Percentiles rank a stretch among this genome's conserved stretches.
Conservation (phyloP, 2,329 filamentous ascomycete genomes). For the Penicillium sp. region DNA sequence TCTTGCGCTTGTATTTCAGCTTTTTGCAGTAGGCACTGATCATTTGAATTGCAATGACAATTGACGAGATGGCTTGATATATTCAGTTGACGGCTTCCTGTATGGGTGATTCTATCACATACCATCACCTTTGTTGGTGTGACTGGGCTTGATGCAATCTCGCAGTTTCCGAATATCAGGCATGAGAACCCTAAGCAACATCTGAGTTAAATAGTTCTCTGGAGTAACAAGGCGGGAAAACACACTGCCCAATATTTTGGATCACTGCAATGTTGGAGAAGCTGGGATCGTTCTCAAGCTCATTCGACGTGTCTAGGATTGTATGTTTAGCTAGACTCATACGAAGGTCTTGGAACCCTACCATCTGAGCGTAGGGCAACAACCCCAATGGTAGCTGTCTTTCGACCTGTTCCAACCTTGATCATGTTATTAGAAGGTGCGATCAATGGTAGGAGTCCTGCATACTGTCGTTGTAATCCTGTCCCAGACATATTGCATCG, state of each 20-base stretch:
- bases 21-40: slow-evolving; percentile 74
- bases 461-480: slow-evolving; percentile 72
- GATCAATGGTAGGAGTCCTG: slow-evolving; percentile 13
- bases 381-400: slow-evolving; percentile 71
- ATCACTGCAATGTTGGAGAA: slow-evolving; percentile 80
- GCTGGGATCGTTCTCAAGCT: slow-evolving; percentile 60
- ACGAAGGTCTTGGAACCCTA: slow-evolving; percentile 23
- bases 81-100: not conserved
- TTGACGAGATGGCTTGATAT: slow-evolving; percentile 64
- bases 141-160: slow-evolving; percentile 61
- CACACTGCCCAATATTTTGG: slow-evolving; percentile 58
- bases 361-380: slow-evolving; percentile 75
- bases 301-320: slow-evolving; percentile 59
- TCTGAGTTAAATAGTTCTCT: slow-evolving; percentile 5
- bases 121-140: slow-evolving; percentile 69
- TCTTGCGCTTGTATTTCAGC: slow-evolving; percentile 73
- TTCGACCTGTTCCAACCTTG: slow-evolving; percentile 62
- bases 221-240: slow-evolving; percentile 38
- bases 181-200: slow-evolving; percentile 55
- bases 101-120: slow-evolving; percentile 11
- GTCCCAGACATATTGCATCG: slow-evolving; percentile 91
- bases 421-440: not conserved
- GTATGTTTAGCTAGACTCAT: slow-evolving; percentile 5
- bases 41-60: slow-evolving; percentile 82
- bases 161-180: slow-evolving; percentile 63